Conservation (phyloP, 1,284 basidiomycete genomes). For the Exobasidium rhododendri region DNA sequence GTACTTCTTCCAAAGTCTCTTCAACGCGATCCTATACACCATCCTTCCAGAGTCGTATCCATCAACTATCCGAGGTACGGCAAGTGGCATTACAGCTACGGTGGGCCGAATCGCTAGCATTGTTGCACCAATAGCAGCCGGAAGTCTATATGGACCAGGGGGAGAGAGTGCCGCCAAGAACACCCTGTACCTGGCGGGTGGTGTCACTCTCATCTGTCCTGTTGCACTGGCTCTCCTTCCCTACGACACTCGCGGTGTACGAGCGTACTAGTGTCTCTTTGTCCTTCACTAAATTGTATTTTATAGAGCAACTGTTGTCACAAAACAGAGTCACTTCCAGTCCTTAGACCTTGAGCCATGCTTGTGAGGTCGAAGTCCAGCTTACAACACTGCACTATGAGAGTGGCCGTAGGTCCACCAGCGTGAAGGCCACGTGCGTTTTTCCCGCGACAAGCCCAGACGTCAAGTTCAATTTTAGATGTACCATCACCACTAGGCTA, state of each 20-base stretch:
- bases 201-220: conserved; percentile 35
- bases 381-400: no score
- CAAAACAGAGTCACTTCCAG: no score
- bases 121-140: conserved; percentile 55
- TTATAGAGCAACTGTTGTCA: no score
- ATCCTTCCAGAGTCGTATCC: conserved; percentile 57
- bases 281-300: no score
- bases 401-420: no score
- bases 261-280: conserved; percentile 23
- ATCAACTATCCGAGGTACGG: conserved; percentile 55
- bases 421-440: no score
- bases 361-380: no score
- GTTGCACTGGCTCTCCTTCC: conserved; percentile 36
- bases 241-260: conserved; percentile 36
- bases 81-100: conserved; percentile 54
- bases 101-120: conserved; percentile 55
- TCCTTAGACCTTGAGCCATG: no score
- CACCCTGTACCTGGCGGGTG: conserved; percentile 39
- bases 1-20: conserved; percentile 55
- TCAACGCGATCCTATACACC: conserved; percentile 57
- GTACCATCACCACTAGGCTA: no score
- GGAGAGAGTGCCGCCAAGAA: conserved; percentile 25
- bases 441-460: no score
- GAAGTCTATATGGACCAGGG: conserved; percentile 64
- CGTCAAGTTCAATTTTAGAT: no score